phyloP scores from a whole-genome alignment of 208 protist species.

The Naegleria lovaniensis region DNA sequence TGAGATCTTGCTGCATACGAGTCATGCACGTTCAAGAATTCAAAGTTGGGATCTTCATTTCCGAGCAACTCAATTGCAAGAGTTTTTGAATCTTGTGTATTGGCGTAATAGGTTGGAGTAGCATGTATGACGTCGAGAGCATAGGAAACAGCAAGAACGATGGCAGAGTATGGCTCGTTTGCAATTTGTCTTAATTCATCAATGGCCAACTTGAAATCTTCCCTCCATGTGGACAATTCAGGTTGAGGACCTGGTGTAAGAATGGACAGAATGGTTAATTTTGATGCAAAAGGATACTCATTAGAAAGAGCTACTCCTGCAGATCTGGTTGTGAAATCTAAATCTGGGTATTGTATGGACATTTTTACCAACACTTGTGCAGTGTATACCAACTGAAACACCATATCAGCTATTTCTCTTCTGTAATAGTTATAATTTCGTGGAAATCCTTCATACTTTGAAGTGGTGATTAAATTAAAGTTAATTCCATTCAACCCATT shows the following conservation, averaged over 20 bases:
- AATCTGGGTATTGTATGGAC: background rate
- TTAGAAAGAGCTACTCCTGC: background rate
- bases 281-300: background rate
- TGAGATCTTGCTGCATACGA: too few relatives aligned
- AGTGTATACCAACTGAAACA: background rate
- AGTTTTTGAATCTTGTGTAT: background rate
- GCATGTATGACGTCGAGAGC: background rate
- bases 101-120: background rate
- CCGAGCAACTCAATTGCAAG: background rate
- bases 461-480: background rate
- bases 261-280: background rate
- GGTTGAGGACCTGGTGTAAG: background rate
- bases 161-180: background rate
- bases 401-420: background rate
- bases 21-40: background rate
- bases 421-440: slow-evolving; percentile 4
- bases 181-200: background rate
- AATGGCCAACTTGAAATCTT: background rate
- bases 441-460: background rate
- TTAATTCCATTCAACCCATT: background rate
- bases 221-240: background rate
- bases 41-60: slow-evolving; percentile 14
- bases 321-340: background rate
- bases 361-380: background rate
- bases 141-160: background rate